Conservation (phyloP, 1,284 basidiomycete species). For the Irpex rosettiformis region DNA sequence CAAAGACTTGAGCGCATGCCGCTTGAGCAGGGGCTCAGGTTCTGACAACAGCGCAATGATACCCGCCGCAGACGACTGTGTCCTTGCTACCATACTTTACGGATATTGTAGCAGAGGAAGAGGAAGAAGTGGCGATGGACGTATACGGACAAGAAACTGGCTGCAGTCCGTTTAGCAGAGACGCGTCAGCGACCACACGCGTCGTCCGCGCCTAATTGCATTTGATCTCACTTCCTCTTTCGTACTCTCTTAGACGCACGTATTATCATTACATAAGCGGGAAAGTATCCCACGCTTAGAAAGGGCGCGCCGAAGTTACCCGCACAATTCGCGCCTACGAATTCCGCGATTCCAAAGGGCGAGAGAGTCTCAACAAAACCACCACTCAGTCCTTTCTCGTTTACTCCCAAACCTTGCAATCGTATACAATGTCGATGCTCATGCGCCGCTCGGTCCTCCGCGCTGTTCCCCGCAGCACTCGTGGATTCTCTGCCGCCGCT, state of each 20-base stretch:
- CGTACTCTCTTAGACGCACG: background rate
- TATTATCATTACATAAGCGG: constrained; percentile 10
- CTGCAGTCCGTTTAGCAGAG: constrained; percentile 1
- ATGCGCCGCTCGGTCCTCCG: constrained; percentile 43
- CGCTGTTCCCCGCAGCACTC: constrained; percentile 38
- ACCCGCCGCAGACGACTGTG: constrained; percentile 82
- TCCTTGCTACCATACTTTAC: constrained; percentile 53
- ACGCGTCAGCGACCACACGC: constrained; percentile 25
- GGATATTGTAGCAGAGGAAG: too few species aligned
- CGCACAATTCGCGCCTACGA: constrained; percentile 10
- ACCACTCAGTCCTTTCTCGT: constrained; percentile 17
- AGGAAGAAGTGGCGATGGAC: constrained; percentile 9
- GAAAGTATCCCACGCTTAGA: background rate
- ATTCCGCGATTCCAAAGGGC: too few species aligned
- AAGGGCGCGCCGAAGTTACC: constrained; percentile 6
- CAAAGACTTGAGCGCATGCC: constrained; percentile 85
- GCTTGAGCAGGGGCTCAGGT: constrained; percentile 82
- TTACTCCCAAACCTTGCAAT: constrained; percentile 12
- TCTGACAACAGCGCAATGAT: constrained; percentile 87
- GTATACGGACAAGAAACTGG: background rate
- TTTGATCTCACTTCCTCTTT: constrained; percentile 7
- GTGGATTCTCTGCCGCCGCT: constrained; percentile 39
- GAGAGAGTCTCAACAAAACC: constrained; percentile 16
- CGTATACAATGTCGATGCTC: constrained; percentile 50
- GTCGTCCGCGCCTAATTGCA: constrained; percentile 14